Conservation (phyloP, 805 yeast genomes). For the Candida ovalis region DNA sequence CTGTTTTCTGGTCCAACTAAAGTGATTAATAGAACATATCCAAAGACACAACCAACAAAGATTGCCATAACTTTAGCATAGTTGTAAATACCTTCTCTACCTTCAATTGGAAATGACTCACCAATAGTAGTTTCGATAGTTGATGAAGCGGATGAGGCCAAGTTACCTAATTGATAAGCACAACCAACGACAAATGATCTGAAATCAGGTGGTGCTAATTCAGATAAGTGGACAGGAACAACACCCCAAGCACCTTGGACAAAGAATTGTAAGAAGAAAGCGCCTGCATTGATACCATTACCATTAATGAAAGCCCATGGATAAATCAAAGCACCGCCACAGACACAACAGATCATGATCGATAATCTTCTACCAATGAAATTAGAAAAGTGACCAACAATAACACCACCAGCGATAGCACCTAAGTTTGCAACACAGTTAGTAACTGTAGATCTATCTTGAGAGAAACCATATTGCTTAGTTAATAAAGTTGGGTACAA, state of each 20-base stretch:
- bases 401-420: slow-evolving; percentile 53
- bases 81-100: slow-evolving; percentile 33
- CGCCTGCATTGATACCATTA: slow-evolving; percentile 53
- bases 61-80: slow-evolving; percentile 65
- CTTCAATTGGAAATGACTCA: slow-evolving; percentile 43
- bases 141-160: slow-evolving; percentile 62
- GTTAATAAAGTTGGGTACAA: slow-evolving; percentile 53
- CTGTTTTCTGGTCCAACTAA: slow-evolving; percentile 61
- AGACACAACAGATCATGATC: slow-evolving; percentile 46
- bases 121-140: slow-evolving; percentile 68
- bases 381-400: slow-evolving; percentile 53
- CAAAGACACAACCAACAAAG: slow-evolving; percentile 61
- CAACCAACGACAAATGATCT: slow-evolving; percentile 61
- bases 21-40: slow-evolving; percentile 43
- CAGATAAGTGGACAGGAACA: slow-evolving; percentile 57
- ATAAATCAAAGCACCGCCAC: slow-evolving; percentile 59
- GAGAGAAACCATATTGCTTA: slow-evolving; percentile 40
- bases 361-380: slow-evolving; percentile 54
- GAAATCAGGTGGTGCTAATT: slow-evolving; percentile 59
- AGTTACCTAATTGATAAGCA: slow-evolving; percentile 65
- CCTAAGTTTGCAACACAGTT: slow-evolving; percentile 57
- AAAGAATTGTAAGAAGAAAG: slow-evolving; percentile 55
- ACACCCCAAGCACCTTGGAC: slow-evolving; percentile 75
- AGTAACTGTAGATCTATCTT: slow-evolving; percentile 48
- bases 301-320: slow-evolving; percentile 55